Percentiles rank a stretch among this genome's conserved stretches.
phyloP scores from a whole-genome alignment of 2,329 filamentous ascomycete genomes.

The Colletotrichum plurivorum region DNA sequence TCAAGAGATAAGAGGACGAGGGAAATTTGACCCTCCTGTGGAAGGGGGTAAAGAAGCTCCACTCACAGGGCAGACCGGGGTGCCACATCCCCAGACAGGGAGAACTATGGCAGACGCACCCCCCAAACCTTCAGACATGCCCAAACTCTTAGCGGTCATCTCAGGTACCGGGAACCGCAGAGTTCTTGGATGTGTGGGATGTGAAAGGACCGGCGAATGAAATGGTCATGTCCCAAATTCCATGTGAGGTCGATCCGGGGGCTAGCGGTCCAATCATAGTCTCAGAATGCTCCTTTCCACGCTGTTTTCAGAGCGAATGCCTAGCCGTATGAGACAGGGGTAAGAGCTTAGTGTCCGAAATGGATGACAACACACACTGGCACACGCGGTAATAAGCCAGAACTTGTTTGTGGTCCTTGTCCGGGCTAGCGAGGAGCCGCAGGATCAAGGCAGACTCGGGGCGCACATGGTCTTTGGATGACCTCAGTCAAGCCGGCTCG shows the following conservation, averaged over 20 bases:
- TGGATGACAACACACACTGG: not conserved
- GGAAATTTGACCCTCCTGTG: not conserved
- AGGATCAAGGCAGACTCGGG: not conserved
- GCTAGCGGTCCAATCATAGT: not conserved
- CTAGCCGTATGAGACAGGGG: not conserved
- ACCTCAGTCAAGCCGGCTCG: slow-evolving; percentile 9
- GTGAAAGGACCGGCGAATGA: not conserved
- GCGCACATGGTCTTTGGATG: slow-evolving; percentile 11
- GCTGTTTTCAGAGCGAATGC: not conserved
- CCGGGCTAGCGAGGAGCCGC: not conserved
- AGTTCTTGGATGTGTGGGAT: not conserved
- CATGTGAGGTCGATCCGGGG: slow-evolving; percentile 8
- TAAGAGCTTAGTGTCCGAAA: not conserved
- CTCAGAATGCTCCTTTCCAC: not conserved
- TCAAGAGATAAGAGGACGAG: not conserved
- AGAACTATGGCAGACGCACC: slow-evolving; percentile 13
- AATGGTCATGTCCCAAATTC: not conserved
- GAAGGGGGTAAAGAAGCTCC: not conserved
- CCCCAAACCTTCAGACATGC: slow-evolving; percentile 20
- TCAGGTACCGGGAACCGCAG: not conserved
- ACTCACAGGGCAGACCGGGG: slow-evolving; percentile 13
- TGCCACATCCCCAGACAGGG: not conserved
- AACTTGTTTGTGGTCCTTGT: not conserved
- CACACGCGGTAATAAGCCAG: not conserved
- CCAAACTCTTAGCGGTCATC: not conserved